phyloP scores from a whole-genome alignment of 176 grass and related monocot genomes.

The Aegilops tauschii region DNA sequence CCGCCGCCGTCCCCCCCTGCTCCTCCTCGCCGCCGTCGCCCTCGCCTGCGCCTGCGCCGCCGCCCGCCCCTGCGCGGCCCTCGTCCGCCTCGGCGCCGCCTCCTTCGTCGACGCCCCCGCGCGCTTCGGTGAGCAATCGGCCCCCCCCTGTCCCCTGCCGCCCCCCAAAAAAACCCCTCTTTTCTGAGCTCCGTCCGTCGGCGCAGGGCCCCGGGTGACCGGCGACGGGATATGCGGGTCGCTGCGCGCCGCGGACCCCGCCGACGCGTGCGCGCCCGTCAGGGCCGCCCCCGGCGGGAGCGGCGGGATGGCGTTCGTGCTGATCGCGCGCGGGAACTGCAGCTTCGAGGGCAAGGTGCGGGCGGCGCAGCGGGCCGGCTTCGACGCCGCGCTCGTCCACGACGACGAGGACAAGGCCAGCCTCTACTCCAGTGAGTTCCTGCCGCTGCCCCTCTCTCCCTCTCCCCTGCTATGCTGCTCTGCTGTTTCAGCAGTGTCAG shows the following conservation, averaged over 20 bases:
- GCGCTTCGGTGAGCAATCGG: constrained; percentile 51
- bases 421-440: constrained; percentile 74
- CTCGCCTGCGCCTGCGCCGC: not conserved
- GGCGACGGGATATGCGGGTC: constrained; percentile 68
- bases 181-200: constrained; percentile 1
- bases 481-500: not conserved
- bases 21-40: constrained; percentile 22
- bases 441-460: not conserved
- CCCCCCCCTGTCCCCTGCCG: not conserved
- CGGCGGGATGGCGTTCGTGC: constrained; percentile 40
- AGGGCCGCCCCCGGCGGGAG: constrained; percentile 8
- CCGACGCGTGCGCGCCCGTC: constrained; percentile 56
- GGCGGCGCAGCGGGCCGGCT: constrained; percentile 59
- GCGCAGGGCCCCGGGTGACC: constrained; percentile 51
- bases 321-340: constrained; percentile 71
- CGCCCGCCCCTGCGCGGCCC: constrained; percentile 50
- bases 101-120: constrained; percentile 77
- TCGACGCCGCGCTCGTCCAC: constrained; percentile 64
- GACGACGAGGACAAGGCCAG: constrained; percentile 75
- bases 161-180: not conserved
- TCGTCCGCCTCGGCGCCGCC: constrained; percentile 55
- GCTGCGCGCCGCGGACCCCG: constrained; percentile 54
- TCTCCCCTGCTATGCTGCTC: not conserved
- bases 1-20: not conserved
- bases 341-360: constrained; percentile 78